Percentiles rank a stretch among this genome's conserved stretches.
phyloP scores from a whole-genome alignment of 2,329 filamentous ascomycete species.

The Colletotrichum karsti region DNA sequence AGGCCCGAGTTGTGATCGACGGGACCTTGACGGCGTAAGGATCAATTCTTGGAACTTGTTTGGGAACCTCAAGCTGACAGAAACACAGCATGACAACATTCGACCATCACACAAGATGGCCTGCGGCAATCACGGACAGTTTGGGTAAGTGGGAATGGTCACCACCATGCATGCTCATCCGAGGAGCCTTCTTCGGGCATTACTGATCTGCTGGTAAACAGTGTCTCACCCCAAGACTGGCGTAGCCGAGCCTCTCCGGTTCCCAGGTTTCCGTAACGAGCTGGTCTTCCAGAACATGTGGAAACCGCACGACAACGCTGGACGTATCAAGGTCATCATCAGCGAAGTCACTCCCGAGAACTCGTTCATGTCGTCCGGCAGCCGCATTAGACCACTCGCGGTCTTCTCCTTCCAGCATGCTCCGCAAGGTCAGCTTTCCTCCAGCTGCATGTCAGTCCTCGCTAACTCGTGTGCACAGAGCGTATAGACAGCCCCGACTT shows the following conservation, averaged over 20 bases:
- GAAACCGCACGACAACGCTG: constrained; percentile 75
- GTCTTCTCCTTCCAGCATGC: constrained; percentile 88
- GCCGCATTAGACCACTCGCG: constrained; percentile 76
- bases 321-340: constrained; percentile 80
- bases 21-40: constrained; percentile 69
- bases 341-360: constrained; percentile 75
- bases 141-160: constrained; percentile 45
- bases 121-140: constrained; percentile 55
- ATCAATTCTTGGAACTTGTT: too few species aligned
- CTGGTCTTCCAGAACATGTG: constrained; percentile 75
- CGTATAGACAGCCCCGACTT: constrained; percentile 68
- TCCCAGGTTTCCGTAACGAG: constrained; percentile 76
- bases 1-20: constrained; percentile 75
- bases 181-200: too few species aligned
- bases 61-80: too few species aligned
- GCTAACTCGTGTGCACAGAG: constrained; percentile 48
- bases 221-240: constrained; percentile 48
- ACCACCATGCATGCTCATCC: neutral
- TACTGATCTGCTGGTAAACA: neutral
- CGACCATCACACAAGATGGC: constrained; percentile 58
- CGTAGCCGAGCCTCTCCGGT: constrained; percentile 69
- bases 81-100: constrained; percentile 57
- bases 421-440: constrained; percentile 68
- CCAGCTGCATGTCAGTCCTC: neutral
- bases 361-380: constrained; percentile 61